These are phyloP conservation scores for Thermothielavioides terrestris DNA, from an alignment of 495 filamentous ascomycete species.

Conservation along the genomic window DNA sequence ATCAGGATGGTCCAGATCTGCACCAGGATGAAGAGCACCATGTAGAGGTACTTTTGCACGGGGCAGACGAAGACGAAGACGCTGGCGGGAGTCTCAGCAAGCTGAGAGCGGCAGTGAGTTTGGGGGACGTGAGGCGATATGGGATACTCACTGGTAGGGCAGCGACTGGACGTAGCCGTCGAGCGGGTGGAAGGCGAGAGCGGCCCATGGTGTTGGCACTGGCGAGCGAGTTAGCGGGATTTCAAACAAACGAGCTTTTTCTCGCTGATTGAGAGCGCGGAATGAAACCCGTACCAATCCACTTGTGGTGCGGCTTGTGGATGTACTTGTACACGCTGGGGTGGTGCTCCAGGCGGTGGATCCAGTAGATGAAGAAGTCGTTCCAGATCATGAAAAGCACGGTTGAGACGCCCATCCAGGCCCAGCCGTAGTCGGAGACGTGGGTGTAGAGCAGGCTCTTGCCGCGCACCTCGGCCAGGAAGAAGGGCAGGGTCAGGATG, in stretches of 20 bases:
- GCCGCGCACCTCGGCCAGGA: slow-evolving; percentile 19
- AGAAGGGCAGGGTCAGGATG: slow-evolving; percentile 15
- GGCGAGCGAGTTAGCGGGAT: not conserved
- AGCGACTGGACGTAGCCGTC: slow-evolving; percentile 19
- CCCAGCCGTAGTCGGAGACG: slow-evolving; percentile 14
- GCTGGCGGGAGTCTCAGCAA: not conserved
- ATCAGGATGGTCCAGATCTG: slow-evolving; percentile 21
- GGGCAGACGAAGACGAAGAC: slow-evolving; percentile 20
- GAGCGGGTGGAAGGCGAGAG: slow-evolving; percentile 18
- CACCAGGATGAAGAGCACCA: slow-evolving; percentile 15
- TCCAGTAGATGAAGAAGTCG: slow-evolving; percentile 19
- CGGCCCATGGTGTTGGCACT: slow-evolving; percentile 18
- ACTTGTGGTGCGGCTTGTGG: slow-evolving; percentile 21
- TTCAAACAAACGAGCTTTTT: too few relatives aligned
- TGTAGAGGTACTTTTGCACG: slow-evolving; percentile 18
- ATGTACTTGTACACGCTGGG: slow-evolving; percentile 19
- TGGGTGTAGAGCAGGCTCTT: slow-evolving; percentile 14
- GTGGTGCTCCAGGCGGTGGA: slow-evolving; percentile 20
- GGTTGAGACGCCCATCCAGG: slow-evolving; percentile 11
- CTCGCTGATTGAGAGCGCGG: too few relatives aligned
- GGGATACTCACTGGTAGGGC: slow-evolving; percentile 15
- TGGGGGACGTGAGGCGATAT: too few relatives aligned
- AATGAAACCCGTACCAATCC: slow-evolving; percentile 13
- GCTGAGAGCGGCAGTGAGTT: too few relatives aligned
- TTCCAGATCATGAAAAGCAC: slow-evolving; percentile 20